Conservation (phyloP, 2,329 filamentous ascomycete genomes). For the Colletotrichum sp. region DNA sequence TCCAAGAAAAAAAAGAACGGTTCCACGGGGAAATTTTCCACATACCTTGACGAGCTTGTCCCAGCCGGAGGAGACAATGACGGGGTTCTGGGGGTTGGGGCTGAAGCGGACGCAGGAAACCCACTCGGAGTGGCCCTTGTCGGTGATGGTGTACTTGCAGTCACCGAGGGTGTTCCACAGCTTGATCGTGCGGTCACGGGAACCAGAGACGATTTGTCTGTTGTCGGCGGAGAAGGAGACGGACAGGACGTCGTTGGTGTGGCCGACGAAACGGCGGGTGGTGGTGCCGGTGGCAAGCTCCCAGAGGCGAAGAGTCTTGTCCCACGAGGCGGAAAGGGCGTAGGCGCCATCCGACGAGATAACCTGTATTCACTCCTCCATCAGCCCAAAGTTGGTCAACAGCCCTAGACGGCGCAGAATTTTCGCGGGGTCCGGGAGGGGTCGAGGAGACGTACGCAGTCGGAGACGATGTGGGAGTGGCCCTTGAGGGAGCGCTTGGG, state of each 20-base stretch:
- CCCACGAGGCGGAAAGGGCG: constrained; percentile 98
- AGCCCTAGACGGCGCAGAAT: neutral
- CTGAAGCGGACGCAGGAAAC: constrained; percentile 99
- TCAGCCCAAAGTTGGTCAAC: constrained; percentile 35
- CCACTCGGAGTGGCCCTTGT: constrained; percentile 99
- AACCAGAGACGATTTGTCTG: constrained; percentile 99
- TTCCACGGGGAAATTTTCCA: constrained; percentile 29
- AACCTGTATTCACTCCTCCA: constrained; percentile 63
- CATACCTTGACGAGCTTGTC: constrained; percentile 99
- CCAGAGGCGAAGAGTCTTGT: constrained; percentile 99
- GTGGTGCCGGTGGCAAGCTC: constrained; percentile 97
- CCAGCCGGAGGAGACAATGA: constrained; percentile 98
- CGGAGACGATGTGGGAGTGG: constrained; percentile 99
- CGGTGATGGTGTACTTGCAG: constrained; percentile 99
- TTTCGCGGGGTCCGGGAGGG: constrained; percentile 6
- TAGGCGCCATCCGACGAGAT: constrained; percentile 99
- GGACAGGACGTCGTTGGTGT: constrained; percentile 99
- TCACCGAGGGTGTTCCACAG: constrained; percentile 99
- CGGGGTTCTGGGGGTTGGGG: constrained; percentile 99
- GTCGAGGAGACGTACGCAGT: constrained; percentile 80
- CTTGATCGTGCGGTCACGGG: constrained; percentile 99
- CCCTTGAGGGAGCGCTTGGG: constrained; percentile 98
- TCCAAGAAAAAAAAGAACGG: neutral
- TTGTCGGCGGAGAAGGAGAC: constrained; percentile 99
- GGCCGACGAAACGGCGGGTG: constrained; percentile 97